Base-by-base conservation (phyloP, 768 basidiomycete species). In the Mycena rebaudengoi region DNA sequence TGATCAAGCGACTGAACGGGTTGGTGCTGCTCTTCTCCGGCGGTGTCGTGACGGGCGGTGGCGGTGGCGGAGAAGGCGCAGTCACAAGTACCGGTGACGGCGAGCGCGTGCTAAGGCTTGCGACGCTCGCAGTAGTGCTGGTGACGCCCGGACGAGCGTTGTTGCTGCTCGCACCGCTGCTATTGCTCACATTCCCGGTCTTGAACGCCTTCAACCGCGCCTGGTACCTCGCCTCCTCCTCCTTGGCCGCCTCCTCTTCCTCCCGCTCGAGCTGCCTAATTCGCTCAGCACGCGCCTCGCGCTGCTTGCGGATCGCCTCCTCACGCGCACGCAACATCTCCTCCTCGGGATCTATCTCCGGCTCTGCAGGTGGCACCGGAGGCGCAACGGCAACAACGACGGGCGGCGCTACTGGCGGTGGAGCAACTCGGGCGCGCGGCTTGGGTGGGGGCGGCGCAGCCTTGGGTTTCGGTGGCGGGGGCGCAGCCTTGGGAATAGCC, bases 341-440 rank as follows among this genome's bases (percentile, higher is more conserved):
- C 64, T 98, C 96, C 73, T 95, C 94, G 0, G 88, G 88, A 67
- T 97, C 95, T 43, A 89, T 82, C 60, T 83, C 78, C 3, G 84
- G 85, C 21, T 60, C 79, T 5, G 73, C 72, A 8, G 80, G 68
- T 6, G 70, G 58, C 3, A 73, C 58, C 1, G 76, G 72, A 7
- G 72, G 73, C 26, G 71, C 66, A 13, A 75, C 71, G 40, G 80
- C 72, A 5, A 73, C 49, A 40, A 68, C 69, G 4, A 68, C 66
- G 0, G 74, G 75, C 35, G 74, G 70, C 33, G 20, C 44, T n/a
- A n/a, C 44, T 0, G 79, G 75, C 43, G 80, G 83, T 3, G 82
- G 77, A 0, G 82, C 79, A 3, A 81, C 75, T 28, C 80, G 78
- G 20, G 79, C 67, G 18, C 78, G 72, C 14, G 77, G 62, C 16